These are phyloP conservation scores for Phanerodontia chrysosporium DNA, from an alignment of 768 basidiomycete genomes.

Conservation along the genomic window DNA sequence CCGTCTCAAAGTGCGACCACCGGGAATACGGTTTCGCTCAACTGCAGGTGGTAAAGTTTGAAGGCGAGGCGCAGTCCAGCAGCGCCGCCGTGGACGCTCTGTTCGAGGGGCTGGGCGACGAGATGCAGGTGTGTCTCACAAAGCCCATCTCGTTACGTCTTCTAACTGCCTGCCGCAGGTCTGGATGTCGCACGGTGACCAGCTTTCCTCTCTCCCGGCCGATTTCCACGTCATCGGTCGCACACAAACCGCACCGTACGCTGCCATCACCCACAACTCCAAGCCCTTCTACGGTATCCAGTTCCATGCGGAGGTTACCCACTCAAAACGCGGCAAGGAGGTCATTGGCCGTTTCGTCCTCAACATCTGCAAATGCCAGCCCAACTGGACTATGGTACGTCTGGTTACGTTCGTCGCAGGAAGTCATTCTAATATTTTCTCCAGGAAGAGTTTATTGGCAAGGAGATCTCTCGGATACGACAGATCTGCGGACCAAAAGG, in stretches of 20 bases:
- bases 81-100: constrained; percentile 59
- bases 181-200: constrained; percentile 99
- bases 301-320: constrained; percentile 98
- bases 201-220: constrained; percentile 74
- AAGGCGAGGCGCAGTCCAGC: constrained; percentile 28
- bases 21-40: constrained; percentile 94
- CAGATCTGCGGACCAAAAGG: constrained; percentile 93
- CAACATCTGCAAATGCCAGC: constrained; percentile 75
- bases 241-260: constrained; percentile 85
- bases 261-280: constrained; percentile 86
- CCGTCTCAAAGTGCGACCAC: constrained; percentile 82
- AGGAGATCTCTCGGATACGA: constrained; percentile 90
- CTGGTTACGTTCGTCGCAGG: not conserved
- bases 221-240: constrained; percentile 86
- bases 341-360: constrained; percentile 83
- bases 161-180: constrained; percentile 49
- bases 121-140: constrained; percentile 66
- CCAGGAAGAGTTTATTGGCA: constrained; percentile 95
- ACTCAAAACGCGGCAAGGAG: constrained; percentile 84
- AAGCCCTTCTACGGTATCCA: constrained; percentile 95
- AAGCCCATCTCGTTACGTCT: not conserved
- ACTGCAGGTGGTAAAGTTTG: constrained; percentile 62
- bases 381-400: constrained; percentile 90
- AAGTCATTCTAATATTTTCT: not conserved
- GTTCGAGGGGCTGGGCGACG: constrained; percentile 83